These are phyloP conservation scores for Stemphylium vesicarium DNA, from an alignment of 2,329 filamentous ascomycete species.

Conservation along the genomic window DNA sequence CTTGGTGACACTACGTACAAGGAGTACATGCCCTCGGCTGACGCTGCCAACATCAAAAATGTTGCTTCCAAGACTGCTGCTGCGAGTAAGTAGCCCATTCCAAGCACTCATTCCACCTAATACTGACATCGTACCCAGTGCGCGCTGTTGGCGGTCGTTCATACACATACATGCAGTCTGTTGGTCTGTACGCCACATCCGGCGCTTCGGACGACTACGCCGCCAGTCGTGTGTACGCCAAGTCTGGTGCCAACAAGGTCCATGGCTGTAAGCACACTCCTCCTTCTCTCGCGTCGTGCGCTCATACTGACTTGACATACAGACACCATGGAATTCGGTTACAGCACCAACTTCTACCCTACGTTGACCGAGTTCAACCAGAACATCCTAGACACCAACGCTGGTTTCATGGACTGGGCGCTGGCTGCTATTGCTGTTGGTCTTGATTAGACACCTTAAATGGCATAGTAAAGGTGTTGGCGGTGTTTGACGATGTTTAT, in stretches of 20 bases:
- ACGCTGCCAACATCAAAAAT: constrained; percentile 42
- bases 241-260: constrained; percentile 47
- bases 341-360: constrained; percentile 51
- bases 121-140: constrained; percentile 27
- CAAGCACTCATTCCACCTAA: not conserved
- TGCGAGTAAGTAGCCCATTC: constrained; percentile 18
- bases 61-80: constrained; percentile 44
- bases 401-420: constrained; percentile 51
- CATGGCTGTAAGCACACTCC: constrained; percentile 50
- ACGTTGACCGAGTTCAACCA: constrained; percentile 49
- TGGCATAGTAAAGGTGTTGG: not conserved
- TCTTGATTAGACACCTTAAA: constrained; percentile 12
- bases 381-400: constrained; percentile 51
- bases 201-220: constrained; percentile 51
- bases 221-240: constrained; percentile 46
- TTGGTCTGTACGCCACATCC: constrained; percentile 48
- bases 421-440: constrained; percentile 46
- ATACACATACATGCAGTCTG: constrained; percentile 42
- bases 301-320: not conserved
- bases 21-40: constrained; percentile 50
- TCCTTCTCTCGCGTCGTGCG: not conserved
- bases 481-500: too few relatives aligned
- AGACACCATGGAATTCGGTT: constrained; percentile 32
- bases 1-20: constrained; percentile 60
- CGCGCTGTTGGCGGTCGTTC: constrained; percentile 46